Conservation (phyloP, 2,329 filamentous ascomycete genomes). For the Hymenoscyphus linearis region DNA sequence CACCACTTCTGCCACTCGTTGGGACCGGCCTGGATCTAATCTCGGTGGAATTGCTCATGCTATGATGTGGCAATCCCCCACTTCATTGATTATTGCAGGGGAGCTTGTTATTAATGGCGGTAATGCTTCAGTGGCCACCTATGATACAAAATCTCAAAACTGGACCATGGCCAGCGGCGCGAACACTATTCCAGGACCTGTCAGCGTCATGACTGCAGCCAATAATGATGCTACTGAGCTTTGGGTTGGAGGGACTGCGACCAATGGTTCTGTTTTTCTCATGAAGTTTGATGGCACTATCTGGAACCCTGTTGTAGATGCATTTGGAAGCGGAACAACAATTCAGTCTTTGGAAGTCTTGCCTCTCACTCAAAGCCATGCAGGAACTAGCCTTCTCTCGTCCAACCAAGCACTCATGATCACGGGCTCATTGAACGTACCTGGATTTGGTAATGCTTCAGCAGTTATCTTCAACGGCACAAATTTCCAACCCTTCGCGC, state of each 20-base stretch:
- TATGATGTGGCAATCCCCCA: slow-evolving; percentile 71
- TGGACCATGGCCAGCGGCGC: slow-evolving; percentile 64
- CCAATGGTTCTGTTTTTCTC: slow-evolving; percentile 67
- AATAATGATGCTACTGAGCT: slow-evolving; percentile 65
- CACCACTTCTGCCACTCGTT: slow-evolving; percentile 64
- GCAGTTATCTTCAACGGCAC: slow-evolving; percentile 86
- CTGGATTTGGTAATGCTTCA: slow-evolving; percentile 73
- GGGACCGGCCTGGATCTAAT: slow-evolving; percentile 71
- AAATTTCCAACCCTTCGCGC: slow-evolving; percentile 68
- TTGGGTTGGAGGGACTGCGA: slow-evolving; percentile 73
- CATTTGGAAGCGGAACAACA: slow-evolving; percentile 58
- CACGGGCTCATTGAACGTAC: slow-evolving; percentile 75
- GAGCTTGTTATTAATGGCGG: slow-evolving; percentile 65
- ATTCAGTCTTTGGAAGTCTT: slow-evolving; percentile 82
- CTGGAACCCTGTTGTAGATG: slow-evolving; percentile 61
- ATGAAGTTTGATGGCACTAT: slow-evolving; percentile 73
- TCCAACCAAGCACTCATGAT: slow-evolving; percentile 70
- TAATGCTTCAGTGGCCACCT: slow-evolving; percentile 63
- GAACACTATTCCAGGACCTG: slow-evolving; percentile 68
- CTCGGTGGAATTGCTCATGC: slow-evolving; percentile 65
- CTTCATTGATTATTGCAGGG: slow-evolving; percentile 71
- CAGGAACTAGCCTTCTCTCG: slow-evolving; percentile 56
- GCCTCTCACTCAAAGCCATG: slow-evolving; percentile 63
- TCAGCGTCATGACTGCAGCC: slow-evolving; percentile 71
- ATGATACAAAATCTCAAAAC: slow-evolving; percentile 58